Evolutionary conservation across 73 alveolate species (phyloP).

Genomic region (Tetrahymena thermophila): DNA sequence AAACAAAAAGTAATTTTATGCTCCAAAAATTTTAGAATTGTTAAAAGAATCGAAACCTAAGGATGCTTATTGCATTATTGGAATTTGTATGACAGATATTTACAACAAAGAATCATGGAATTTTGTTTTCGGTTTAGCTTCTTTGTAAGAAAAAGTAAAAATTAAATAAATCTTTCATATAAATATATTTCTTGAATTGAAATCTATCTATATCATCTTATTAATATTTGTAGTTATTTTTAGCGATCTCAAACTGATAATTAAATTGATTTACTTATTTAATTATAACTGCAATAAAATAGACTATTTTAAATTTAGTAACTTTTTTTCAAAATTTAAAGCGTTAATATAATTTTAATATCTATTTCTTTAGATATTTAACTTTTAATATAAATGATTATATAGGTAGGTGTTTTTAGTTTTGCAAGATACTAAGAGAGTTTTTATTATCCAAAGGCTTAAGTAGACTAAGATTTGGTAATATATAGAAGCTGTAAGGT

Average conservation of each 20-base stretch:
- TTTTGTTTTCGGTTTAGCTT: not conserved
- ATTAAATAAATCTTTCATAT: not conserved
- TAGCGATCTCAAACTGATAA: not conserved
- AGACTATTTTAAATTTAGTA: not conserved
- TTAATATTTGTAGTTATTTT: too few species aligned
- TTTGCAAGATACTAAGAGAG: not conserved
- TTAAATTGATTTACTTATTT: too few species aligned
- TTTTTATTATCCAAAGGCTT: not conserved
- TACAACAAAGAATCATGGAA: conserved; percentile 8
- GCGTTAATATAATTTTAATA: not conserved
- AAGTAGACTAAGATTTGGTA: not conserved
- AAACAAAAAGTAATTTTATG: not conserved
- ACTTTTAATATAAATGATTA: not conserved
- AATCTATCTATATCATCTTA: not conserved
- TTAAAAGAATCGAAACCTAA: not conserved
- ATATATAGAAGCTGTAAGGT: conserved; percentile 24
- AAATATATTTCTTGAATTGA: too few species aligned
- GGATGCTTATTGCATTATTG: conserved; percentile 23
- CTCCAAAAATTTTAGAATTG: conserved; percentile 3
- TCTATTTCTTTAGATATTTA: not conserved
- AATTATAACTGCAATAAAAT: too few species aligned
- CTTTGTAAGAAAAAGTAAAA: not conserved
- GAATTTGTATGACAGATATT: not conserved
- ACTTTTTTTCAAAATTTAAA: not conserved
- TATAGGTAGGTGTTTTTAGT: not conserved